Percentiles rank a stretch among this genome's conserved stretches.
These are phyloP conservation scores for Funneliformis caledonium DNA, from an alignment of 371 early-diverging fungal genomes.

Conservation along the genomic window DNA sequence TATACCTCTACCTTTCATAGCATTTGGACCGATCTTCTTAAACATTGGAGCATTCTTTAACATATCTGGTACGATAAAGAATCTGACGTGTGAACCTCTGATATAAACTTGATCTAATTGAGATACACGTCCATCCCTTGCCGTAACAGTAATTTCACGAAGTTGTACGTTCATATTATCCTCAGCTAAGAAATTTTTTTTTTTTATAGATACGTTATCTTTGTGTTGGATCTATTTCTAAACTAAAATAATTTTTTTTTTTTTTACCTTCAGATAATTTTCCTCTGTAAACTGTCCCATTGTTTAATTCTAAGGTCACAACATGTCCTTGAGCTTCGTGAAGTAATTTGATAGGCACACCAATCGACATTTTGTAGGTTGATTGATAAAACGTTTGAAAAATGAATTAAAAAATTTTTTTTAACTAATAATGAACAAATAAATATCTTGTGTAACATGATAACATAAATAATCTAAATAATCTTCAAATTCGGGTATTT, in stretches of 20 bases:
- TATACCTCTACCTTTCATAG: slow-evolving; percentile 82
- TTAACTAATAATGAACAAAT: too few relatives aligned
- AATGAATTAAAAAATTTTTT: too few relatives aligned
- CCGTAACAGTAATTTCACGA: slow-evolving; percentile 89
- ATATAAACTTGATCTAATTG: slow-evolving; percentile 96
- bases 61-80: slow-evolving; percentile 98
- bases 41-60: slow-evolving; percentile 98
- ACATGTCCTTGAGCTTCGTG: slow-evolving; percentile 98
- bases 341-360: slow-evolving; percentile 94
- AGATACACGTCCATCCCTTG: slow-evolving; percentile 87
- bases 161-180: slow-evolving; percentile 99
- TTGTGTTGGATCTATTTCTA: not conserved
- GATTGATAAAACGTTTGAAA: not conserved
- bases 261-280: slow-evolving; percentile 84
- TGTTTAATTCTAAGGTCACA: slow-evolving; percentile 93
- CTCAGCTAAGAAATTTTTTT: slow-evolving; percentile 68
- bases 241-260: not conserved
- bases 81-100: slow-evolving; percentile 95
- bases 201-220: not conserved
- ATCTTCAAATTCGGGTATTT: too few relatives aligned
- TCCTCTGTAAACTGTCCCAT: slow-evolving; percentile 93
- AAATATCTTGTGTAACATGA: too few relatives aligned
- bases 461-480: too few relatives aligned
- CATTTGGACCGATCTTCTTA: slow-evolving; percentile 79
- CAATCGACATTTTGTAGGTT: slow-evolving; percentile 75